phyloP scores from a whole-genome alignment of 495 filamentous ascomycete genomes.

The Platismatia glauca region DNA sequence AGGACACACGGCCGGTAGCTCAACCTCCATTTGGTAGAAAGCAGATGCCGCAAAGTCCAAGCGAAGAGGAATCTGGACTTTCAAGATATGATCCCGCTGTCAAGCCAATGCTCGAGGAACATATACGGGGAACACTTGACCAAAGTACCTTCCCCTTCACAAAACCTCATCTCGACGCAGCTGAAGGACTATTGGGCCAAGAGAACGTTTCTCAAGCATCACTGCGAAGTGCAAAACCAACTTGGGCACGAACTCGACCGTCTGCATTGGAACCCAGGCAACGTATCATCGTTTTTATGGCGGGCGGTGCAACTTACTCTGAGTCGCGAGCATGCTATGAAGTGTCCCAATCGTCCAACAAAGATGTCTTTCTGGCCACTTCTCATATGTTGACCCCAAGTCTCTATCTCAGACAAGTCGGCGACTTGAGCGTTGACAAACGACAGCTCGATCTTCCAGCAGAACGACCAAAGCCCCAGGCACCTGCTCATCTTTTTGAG shows the following conservation, averaged over 20 bases:
- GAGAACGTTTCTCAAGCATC: slow-evolving; percentile 61
- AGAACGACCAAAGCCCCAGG: slow-evolving; percentile 67
- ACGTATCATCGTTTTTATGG: slow-evolving; percentile 90
- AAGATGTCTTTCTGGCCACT: slow-evolving; percentile 85
- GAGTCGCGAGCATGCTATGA: slow-evolving; percentile 89
- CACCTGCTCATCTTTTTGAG: slow-evolving; percentile 83
- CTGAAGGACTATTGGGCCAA: slow-evolving; percentile 45
- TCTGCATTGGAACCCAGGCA: slow-evolving; percentile 73
- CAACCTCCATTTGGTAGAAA: slow-evolving; percentile 62
- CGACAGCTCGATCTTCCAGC: slow-evolving; percentile 68
- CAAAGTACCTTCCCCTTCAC: slow-evolving; percentile 65
- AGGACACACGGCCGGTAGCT: slow-evolving; percentile 57
- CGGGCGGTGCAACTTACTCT: slow-evolving; percentile 87
- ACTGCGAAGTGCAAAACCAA: slow-evolving; percentile 79
- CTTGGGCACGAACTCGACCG: slow-evolving; percentile 79
- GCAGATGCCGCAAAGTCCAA: slow-evolving; percentile 33
- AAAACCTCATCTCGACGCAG: slow-evolving; percentile 59
- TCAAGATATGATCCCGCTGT: slow-evolving; percentile 43
- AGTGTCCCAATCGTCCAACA: slow-evolving; percentile 54
- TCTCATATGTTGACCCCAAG: slow-evolving; percentile 81
- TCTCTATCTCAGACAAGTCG: slow-evolving; percentile 72
- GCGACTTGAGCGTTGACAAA: slow-evolving; percentile 66
- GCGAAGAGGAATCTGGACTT: slow-evolving; percentile 45
- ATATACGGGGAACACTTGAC: slow-evolving; percentile 48
- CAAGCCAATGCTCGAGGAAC: slow-evolving; percentile 64